Evolutionary conservation across 2,329 filamentous ascomycete species (phyloP), one percentile per base, ranked within the genome.

Genomic region (Venturia nashicola): DNA sequence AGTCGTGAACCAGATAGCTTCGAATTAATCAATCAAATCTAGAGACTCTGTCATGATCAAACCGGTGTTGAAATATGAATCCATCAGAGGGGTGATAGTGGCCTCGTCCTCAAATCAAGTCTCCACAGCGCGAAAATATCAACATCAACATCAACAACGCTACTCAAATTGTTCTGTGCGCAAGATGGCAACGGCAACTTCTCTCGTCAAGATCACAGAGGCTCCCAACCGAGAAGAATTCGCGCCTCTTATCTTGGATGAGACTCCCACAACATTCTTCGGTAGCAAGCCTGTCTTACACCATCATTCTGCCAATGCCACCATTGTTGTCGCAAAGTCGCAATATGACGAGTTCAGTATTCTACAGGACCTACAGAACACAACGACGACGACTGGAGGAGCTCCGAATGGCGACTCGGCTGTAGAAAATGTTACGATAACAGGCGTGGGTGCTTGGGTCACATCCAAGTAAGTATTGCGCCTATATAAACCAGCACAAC

Each of bases 191-290:
- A 18, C 51, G 14, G 3, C 51, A 57, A 57, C 51, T 39, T 57
- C 27, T 9, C 27, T 57, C 32, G 27, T 36, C 51, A 36, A 57
- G 51, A 18, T 36, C 51, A 20, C 51, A 57, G 51, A 57, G 8
- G 51, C 63, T n/a, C 64, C 64, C 3, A 42, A 46, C 5, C n/a
- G 23, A 0, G 62, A 60, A 9, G 27, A 66, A 71, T 92, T 85
- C 74, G 85, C 81, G 42, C 77, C 83, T 5, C 80, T 92, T 57
- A 77, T 80, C 65, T 85, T 90, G 66, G 88, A 91, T 62, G 84
- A 86, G 70, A 93, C 89, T 1, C 89, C 89, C 0, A 79, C 80
- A 65, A 87, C 83, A 51, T 93, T 92, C 76, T 87, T 86, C 69
- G 83, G 81, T 68, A 84, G 83, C 36, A 89, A 88, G 70, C 85